Base-by-base conservation (phyloP, 2,329 filamentous ascomycete species). In the Fusarium sp. region DNA sequence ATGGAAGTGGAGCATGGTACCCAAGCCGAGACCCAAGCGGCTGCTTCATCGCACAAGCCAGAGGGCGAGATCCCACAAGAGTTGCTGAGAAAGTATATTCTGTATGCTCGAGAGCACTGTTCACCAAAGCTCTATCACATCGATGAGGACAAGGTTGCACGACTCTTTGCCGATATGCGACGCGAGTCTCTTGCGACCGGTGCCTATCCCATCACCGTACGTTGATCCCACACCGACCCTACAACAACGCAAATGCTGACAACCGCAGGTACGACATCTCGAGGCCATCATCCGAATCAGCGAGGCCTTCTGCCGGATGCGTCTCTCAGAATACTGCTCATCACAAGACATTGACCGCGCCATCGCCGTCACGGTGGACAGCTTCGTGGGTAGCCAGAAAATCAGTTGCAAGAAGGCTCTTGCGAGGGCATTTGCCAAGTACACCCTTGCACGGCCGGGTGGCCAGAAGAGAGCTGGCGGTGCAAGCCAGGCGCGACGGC, bases 391-490 rank as follows among this genome's bases (percentile, higher is more conserved):
- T 59, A 96, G 91, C 70, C 95, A 99, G 76, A 99, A 99, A 81
- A 87, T 98, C 70, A 96, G 92, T 79, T 95, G 92, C 79, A 99
- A 98, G 84, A 97, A 97, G 82, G 93, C 95, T 14, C 84, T 99
- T 39, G 91, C 93, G 0, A 84, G 95, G 57, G 92, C 95, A 5
- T 99, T 99, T 80, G 93, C 95, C 71, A 99, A 99, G 81, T 99
- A 98, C 73, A 91, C 89, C 2, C 75, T 88, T 46, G 80, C 79
- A 8, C 76, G 83, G 61, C 82, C 83, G 0, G 79, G 79, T n/a
- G 60, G 53, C 4, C 70, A 71, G 44, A 69, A 66, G 52, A 69
- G 60, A 49, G 36, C 61, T 10, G 61, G 63, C 5, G 54, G 47
- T 6, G 11, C 36, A 17, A 61, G 63, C 50, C 60, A 70, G 41